Evolutionary conservation across 208 protist species (phyloP).

Genomic region (Novymonas esmeraldas): DNA sequence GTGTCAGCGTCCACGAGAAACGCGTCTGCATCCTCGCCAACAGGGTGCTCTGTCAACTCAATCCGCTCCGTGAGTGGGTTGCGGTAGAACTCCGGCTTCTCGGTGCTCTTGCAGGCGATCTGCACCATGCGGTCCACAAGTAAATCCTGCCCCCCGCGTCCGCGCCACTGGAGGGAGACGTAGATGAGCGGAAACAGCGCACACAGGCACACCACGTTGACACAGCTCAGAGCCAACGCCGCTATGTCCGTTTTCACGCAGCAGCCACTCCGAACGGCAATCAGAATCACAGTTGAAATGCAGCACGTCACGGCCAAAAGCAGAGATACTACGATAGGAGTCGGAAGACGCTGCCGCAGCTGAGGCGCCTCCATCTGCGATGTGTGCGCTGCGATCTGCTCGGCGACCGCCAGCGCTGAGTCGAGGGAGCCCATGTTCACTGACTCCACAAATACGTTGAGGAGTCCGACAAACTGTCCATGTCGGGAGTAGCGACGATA

Average conservation of each 20-base stretch:
- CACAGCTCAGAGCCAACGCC: slow-evolving; percentile 21
- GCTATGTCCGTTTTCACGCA: slow-evolving; percentile 20
- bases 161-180: neutral
- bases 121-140: slow-evolving; percentile 18
- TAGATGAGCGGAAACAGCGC: slow-evolving; percentile 32
- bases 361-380: slow-evolving; percentile 23
- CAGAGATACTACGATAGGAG: slow-evolving; percentile 17
- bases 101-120: neutral
- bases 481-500: slow-evolving; percentile 24
- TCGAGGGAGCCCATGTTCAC: neutral
- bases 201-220: slow-evolving; percentile 16
- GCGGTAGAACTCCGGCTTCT: slow-evolving; percentile 4
- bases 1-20: slow-evolving; percentile 33
- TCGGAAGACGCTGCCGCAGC: slow-evolving; percentile 13
- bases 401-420: slow-evolving; percentile 14
- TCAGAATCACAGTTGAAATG: slow-evolving; percentile 22
- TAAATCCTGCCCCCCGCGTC: neutral
- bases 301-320: slow-evolving; percentile 14
- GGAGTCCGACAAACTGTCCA: slow-evolving; percentile 22
- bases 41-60: slow-evolving; percentile 4
- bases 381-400: slow-evolving; percentile 16
- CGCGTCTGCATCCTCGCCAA: slow-evolving; percentile 12
- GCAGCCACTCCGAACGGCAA: slow-evolving; percentile 8
- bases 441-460: slow-evolving; percentile 35
- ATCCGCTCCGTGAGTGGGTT: slow-evolving; percentile 26